Percentiles rank a stretch among this genome's conserved stretches.
These are phyloP conservation scores for Botrytis sinoallii DNA, from an alignment of 2,329 filamentous ascomycete species.

Conservation along the genomic window DNA sequence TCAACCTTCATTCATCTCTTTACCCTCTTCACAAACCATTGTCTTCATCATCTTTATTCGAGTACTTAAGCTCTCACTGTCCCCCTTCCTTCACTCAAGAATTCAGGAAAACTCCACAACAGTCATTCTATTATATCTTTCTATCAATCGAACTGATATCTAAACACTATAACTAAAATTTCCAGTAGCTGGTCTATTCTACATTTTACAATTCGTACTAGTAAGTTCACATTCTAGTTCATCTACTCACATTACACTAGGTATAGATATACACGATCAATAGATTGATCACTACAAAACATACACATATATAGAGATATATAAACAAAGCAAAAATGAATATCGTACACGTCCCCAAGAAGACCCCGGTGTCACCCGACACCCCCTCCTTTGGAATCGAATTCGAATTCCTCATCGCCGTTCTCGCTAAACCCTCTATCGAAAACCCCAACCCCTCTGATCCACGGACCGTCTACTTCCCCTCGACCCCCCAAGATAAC, in stretches of 20 bases:
- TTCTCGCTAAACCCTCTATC: background rate
- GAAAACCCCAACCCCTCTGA: background rate
- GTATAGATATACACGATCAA: background rate
- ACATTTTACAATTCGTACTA: background rate
- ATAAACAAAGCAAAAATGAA: background rate
- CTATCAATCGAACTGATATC: background rate
- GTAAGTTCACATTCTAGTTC: background rate
- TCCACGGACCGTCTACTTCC: slow-evolving; percentile 9
- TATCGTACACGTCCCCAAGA: background rate
- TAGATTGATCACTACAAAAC: background rate
- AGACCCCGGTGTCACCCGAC: background rate
- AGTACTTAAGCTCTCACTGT: background rate
- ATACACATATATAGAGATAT: background rate
- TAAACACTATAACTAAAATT: background rate
- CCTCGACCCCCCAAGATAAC: background rate
- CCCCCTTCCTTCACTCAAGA: too few relatives aligned
- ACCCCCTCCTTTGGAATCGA: slow-evolving; percentile 32
- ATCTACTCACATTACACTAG: background rate
- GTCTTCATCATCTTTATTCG: background rate
- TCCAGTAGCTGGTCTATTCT: slow-evolving; percentile 2
- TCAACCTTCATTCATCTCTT: background rate
- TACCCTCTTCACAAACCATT: background rate
- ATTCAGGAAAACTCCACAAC: background rate
- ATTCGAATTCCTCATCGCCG: slow-evolving; percentile 26
- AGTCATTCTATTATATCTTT: background rate